Evolutionary conservation across 2,329 filamentous ascomycete genomes (phyloP).

Genomic region (Xylariales sp.): DNA sequence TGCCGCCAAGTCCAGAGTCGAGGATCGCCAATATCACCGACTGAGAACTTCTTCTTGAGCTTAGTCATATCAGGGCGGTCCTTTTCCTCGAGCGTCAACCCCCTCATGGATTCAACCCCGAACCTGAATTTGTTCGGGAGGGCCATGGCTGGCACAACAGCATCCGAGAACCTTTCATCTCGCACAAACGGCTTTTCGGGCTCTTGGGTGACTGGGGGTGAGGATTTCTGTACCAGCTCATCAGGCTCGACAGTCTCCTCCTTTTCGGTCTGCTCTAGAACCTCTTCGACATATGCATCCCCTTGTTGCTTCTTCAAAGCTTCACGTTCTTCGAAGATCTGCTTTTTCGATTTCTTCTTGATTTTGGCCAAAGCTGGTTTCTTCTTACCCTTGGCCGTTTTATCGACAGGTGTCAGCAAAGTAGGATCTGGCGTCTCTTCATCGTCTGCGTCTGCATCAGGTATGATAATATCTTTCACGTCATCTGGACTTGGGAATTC

Average conservation of each 20-base stretch:
- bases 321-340: conserved; percentile 29
- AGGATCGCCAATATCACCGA: conserved; percentile 42
- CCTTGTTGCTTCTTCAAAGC: conserved; percentile 65
- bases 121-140: conserved; percentile 41
- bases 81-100: conserved; percentile 35
- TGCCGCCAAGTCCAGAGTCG: conserved; percentile 55
- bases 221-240: conserved; percentile 18
- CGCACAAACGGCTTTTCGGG: conserved; percentile 29
- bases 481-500: conserved; percentile 42
- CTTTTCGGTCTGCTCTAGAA: conserved; percentile 31
- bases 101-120: conserved; percentile 40
- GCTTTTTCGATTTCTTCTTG: conserved; percentile 56
- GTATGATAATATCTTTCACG: conserved; percentile 45
- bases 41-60: conserved; percentile 43
- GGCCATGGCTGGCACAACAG: conserved; percentile 40
- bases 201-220: conserved; percentile 20
- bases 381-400: conserved; percentile 46
- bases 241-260: conserved; percentile 27
- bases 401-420: conserved; percentile 38
- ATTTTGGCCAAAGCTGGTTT: conserved; percentile 43
- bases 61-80: conserved; percentile 46
- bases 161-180: conserved; percentile 45
- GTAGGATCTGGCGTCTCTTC: conserved; percentile 41
- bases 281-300: conserved; percentile 41
- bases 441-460: conserved; percentile 41